Base-by-base conservation (phyloP, 2,329 filamentous ascomycete genomes). In the Calycina herbarum region DNA sequence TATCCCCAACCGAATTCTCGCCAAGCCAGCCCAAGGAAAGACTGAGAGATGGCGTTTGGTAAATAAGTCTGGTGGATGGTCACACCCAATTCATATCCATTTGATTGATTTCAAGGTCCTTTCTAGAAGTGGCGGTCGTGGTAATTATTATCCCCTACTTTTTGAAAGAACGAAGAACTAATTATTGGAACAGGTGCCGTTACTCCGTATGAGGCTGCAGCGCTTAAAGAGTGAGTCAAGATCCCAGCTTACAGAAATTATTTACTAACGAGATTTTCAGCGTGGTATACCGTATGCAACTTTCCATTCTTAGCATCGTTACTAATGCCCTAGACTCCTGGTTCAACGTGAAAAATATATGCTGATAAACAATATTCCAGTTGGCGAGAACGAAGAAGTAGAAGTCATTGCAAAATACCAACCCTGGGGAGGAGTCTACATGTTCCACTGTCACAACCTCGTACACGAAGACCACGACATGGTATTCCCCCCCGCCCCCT, bases 351-450 rank as follows among this genome's bases (percentile, higher is more conserved):
- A 29, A 29, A 29, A 4, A 29, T 4, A 29, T 29, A 3, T 29
- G 27, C 27, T 29, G 4, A 29, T 4, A 3, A 3, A 29, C 27
- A 3, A 29, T 4, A 29, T 29, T 20, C 2, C 27, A 29, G 27
- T 62, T 2, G 42, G 40, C 29, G 33, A 62, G 24, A 48, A 54
- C 61, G 85, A 87, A 75, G 80, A 76, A 0, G 81, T 83, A 11
- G 77, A 78, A 4, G 82, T 85, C 0, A 78, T 83, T 48, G 83
- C 83, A 1, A 77, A 80, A 68, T 85, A 82, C 70, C 79, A 80
- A 5, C 83, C 83, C 0, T 85, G 81, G 80, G 80, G 82, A 62
- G 85, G 85, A 11, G 75, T 82, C 4, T 83, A 82, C 66, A 80
- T 81, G 78, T 81, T 81, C 69, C 80, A 76, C 64, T 76, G 74